phyloP scores from a whole-genome alignment of 306 rosid species.

The Prunus padus region DNA sequence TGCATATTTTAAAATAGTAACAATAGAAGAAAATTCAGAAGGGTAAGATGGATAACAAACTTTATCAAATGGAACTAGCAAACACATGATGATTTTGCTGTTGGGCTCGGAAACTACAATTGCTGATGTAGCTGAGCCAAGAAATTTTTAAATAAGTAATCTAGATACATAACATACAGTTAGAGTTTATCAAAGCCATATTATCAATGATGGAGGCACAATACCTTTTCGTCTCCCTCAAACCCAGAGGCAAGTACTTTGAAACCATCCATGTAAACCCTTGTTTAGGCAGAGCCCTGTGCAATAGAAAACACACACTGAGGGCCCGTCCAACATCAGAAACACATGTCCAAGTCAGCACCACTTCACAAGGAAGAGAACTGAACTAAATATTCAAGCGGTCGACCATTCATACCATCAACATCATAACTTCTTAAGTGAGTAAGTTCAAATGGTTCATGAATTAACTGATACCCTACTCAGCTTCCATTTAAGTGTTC shows the following conservation, averaged over 20 bases:
- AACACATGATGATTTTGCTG: neutral
- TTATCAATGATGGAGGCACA: slow-evolving; percentile 13
- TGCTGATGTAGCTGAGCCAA: too few relatives aligned
- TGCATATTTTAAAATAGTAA: neutral
- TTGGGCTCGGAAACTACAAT: neutral
- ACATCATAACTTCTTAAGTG: neutral
- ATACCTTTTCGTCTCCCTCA: slow-evolving; percentile 73
- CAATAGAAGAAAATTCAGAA: slow-evolving; percentile 1
- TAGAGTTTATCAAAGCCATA: neutral
- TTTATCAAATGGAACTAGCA: neutral
- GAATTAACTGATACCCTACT: neutral
- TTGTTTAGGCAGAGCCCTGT: slow-evolving; percentile 65
- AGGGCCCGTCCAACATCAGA: slow-evolving; percentile 60
- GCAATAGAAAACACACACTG: slow-evolving; percentile 82
- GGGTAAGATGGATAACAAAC: neutral
- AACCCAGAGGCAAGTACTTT: slow-evolving; percentile 92
- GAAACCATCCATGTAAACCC: slow-evolving; percentile 86
- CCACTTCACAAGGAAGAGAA: neutral
- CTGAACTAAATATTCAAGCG: slow-evolving; percentile 1
- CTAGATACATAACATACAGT: neutral
- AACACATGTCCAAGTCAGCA: slow-evolving; percentile 18
- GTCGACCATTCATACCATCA: slow-evolving; percentile 10
- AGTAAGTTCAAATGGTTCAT: neutral
- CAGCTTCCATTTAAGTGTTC: neutral
- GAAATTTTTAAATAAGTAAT: neutral